Conservation (phyloP, 2,329 filamentous ascomycete species). For the Monilinia polystroma region DNA sequence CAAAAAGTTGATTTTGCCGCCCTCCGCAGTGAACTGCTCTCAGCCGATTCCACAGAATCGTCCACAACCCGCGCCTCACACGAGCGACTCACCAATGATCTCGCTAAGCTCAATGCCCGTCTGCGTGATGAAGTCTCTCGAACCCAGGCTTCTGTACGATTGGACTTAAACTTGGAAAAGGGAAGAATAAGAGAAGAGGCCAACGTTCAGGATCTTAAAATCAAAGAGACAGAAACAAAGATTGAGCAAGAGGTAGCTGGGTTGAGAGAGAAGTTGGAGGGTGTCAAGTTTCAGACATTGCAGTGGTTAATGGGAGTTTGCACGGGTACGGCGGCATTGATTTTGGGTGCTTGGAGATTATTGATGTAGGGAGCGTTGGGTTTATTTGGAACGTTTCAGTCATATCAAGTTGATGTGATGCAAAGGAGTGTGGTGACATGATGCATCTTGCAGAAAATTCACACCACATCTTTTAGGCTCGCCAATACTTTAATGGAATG, state of each 20-base stretch:
- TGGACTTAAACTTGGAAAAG: constrained; percentile 96
- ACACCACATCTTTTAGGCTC: background rate
- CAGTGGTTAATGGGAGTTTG: constrained; percentile 95
- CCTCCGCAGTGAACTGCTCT: constrained; percentile 88
- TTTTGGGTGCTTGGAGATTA: constrained; percentile 69
- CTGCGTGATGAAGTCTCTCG: constrained; percentile 91
- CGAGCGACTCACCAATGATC: constrained; percentile 89
- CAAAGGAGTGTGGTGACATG: background rate
- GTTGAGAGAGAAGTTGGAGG: constrained; percentile 86
- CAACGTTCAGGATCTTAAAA: constrained; percentile 93
- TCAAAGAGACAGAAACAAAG: constrained; percentile 97
- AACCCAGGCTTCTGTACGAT: constrained; percentile 86
- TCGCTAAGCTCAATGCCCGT: constrained; percentile 87
- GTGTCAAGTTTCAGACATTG: constrained; percentile 95
- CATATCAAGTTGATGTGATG: background rate
- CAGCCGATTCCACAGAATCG: constrained; percentile 86
- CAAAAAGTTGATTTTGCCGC: constrained; percentile 99
- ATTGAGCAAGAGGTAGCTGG: constrained; percentile 97
- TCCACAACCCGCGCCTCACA: constrained; percentile 85
- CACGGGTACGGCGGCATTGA: constrained; percentile 64
- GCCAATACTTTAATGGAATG: background rate
- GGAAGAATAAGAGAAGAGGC: constrained; percentile 94
- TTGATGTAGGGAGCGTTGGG: constrained; percentile 54
- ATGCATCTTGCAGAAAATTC: background rate
- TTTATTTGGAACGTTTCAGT: background rate